phyloP scores from a whole-genome alignment of 2,329 filamentous ascomycete species.

The Calonectria pseudoturangicola region DNA sequence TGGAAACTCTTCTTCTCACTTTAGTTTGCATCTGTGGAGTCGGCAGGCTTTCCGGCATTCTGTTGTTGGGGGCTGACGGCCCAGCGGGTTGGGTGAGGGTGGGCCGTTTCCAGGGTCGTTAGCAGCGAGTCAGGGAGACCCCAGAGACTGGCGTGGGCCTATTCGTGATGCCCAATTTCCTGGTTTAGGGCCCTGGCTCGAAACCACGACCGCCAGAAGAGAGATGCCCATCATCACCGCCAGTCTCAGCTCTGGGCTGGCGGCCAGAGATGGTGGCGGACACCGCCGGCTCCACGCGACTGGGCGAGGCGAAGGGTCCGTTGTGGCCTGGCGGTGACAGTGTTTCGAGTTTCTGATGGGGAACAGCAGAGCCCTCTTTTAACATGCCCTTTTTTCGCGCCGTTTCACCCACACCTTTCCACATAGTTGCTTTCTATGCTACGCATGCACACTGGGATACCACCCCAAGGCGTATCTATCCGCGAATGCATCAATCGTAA shows the following conservation, averaged over 20 bases:
- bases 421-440: conserved; percentile 16
- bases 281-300: conserved; percentile 49
- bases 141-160: conserved; percentile 43
- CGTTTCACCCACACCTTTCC: conserved; percentile 19
- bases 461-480: conserved; percentile 26
- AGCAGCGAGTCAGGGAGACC: conserved; percentile 51
- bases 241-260: conserved; percentile 51
- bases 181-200: conserved; percentile 48
- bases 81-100: conserved; percentile 55
- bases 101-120: conserved; percentile 47
- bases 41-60: conserved; percentile 57
- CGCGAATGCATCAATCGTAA: conserved; percentile 11
- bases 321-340: conserved; percentile 52
- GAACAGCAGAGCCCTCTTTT: conserved; percentile 28
- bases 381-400: conserved; percentile 37
- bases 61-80: conserved; percentile 54
- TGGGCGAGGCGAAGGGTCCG: conserved; percentile 49
- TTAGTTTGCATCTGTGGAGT: conserved; percentile 53
- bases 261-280: conserved; percentile 46
- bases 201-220: conserved; percentile 46
- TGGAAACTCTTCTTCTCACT: conserved; percentile 40
- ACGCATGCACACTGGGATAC: background rate
- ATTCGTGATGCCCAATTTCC: conserved; percentile 48
- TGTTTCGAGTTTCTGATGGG: conserved; percentile 55
- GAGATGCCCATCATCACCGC: conserved; percentile 49